Evolutionary conservation across 257 asterid genomes (phyloP).

Genomic region (Osmanthus fragrans): DNA sequence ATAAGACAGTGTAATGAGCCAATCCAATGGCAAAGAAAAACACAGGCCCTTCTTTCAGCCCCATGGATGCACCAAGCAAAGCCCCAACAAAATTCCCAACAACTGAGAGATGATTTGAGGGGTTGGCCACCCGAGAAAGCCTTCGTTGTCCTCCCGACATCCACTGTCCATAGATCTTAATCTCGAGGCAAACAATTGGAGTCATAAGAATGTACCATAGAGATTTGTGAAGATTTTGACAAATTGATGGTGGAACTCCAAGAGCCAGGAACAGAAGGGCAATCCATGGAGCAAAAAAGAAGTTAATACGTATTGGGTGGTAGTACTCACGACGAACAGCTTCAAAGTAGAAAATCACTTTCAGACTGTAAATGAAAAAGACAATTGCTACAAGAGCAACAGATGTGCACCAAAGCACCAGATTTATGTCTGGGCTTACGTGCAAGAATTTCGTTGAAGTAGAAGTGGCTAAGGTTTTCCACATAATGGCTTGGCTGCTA

Average conservation of each 20-base stretch:
- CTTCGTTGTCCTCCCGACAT: constrained; percentile 28
- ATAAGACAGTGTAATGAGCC: constrained; percentile 73
- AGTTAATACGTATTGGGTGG: constrained; percentile 86
- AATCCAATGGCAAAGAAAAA: constrained; percentile 87
- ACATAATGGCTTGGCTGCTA: constrained; percentile 23
- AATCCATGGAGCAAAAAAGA: constrained; percentile 92
- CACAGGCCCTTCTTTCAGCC: constrained; percentile 76
- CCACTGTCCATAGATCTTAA: constrained; percentile 94
- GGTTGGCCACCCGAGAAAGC: constrained; percentile 90
- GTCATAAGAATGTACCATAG: constrained; percentile 76
- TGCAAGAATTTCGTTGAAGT: constrained; percentile 40
- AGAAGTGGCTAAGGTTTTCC: constrained; percentile 70
- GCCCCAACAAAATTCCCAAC: constrained; percentile 93
- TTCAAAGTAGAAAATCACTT: constrained; percentile 60
- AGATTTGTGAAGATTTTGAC: constrained; percentile 35
- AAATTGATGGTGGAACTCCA: constrained; percentile 49
- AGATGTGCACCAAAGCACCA: constrained; percentile 63
- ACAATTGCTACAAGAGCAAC: constrained; percentile 46
- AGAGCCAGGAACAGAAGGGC: constrained; percentile 35
- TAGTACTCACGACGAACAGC: constrained; percentile 90
- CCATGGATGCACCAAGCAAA: constrained; percentile 89
- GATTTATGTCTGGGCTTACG: constrained; percentile 50
- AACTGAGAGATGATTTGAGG: constrained; percentile 69
- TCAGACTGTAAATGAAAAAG: constrained; percentile 22
- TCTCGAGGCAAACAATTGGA: constrained; percentile 62